A percentile compares a stretch with the other conserved stretches of the same genome.
These are phyloP conservation scores for Tubosaeta sp. DNA, from an alignment of 768 basidiomycete species.

Conservation along the genomic window DNA sequence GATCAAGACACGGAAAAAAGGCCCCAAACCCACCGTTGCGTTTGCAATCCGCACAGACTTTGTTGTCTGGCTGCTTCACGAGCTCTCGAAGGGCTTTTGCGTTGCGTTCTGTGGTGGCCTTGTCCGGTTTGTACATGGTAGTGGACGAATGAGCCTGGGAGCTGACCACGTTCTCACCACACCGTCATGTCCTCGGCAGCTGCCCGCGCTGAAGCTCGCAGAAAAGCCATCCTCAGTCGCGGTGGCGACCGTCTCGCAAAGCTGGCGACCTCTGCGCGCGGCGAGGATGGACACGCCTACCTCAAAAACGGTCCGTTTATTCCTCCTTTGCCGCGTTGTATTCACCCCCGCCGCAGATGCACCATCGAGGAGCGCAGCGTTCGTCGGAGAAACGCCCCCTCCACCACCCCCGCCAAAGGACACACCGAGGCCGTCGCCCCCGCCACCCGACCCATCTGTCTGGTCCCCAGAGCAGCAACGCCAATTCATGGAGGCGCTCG, in stretches of 20 bases:
- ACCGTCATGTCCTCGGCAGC: conserved; percentile 42
- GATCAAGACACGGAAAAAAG: not conserved
- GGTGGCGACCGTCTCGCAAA: conserved; percentile 74
- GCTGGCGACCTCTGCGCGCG: conserved; percentile 70
- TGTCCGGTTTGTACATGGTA: conserved; percentile 60
- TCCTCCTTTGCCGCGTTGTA: not conserved
- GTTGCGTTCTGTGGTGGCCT: conserved; percentile 77
- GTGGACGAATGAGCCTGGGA: not conserved
- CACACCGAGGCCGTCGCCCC: conserved; percentile 24
- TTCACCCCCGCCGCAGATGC: conserved; percentile 1
- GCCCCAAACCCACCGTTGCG: conserved; percentile 69
- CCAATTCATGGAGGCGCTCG: conserved; percentile 64
- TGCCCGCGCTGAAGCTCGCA: conserved; percentile 72
- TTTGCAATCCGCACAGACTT: conserved; percentile 94
- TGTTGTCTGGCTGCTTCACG: conserved; percentile 88
- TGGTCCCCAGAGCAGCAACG: conserved; percentile 70
- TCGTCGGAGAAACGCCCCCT: conserved; percentile 37
- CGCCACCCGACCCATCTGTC: conserved; percentile 42
- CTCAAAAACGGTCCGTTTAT: conserved; percentile 40
- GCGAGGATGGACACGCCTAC: conserved; percentile 60
- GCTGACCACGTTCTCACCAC: conserved; percentile 8
- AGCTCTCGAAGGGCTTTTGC: conserved; percentile 78
- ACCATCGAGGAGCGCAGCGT: conserved; percentile 23
- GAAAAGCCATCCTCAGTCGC: conserved; percentile 70
- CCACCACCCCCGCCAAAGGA: conserved; percentile 20